phyloP scores from a whole-genome alignment of 1,139 yeast species.

The Yamadazyma oceani region DNA sequence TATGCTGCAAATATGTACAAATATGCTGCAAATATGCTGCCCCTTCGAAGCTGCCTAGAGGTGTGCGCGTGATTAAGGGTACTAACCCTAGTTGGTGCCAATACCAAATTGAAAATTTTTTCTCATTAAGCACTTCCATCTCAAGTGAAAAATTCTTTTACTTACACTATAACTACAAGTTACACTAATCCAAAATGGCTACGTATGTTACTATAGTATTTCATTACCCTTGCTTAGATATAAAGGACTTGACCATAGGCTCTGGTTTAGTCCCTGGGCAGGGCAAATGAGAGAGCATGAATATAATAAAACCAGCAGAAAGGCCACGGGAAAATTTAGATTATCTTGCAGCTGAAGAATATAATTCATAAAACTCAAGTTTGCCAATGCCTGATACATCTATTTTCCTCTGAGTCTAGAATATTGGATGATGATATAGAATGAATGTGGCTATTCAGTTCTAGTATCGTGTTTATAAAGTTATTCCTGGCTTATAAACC shows the following conservation, averaged over 20 bases:
- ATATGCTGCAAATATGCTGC: slow-evolving; percentile 1
- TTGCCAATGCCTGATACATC: slow-evolving; percentile 51
- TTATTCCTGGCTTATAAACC: slow-evolving; percentile 27
- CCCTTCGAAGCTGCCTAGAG: no score
- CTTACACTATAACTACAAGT: slow-evolving; percentile 3
- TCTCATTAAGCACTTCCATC: slow-evolving; percentile 2
- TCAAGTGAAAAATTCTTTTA: slow-evolving; percentile 6
- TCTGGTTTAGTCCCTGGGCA: background rate
- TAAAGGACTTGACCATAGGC: no score
- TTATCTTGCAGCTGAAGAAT: slow-evolving; percentile 41
- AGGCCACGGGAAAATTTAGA: slow-evolving; percentile 45
- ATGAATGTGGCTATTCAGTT: slow-evolving; percentile 51
- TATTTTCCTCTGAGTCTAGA: slow-evolving; percentile 48
- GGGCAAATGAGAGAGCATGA: slow-evolving; percentile 7
- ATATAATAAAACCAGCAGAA: slow-evolving; percentile 2
- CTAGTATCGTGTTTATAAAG: slow-evolving; percentile 26
- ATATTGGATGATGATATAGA: slow-evolving; percentile 31
- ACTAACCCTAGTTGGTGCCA: no score
- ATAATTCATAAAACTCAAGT: slow-evolving; percentile 21
- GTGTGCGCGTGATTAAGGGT: no score
- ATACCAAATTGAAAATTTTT: slow-evolving; percentile 5
- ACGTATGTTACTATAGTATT: slow-evolving; percentile 15
- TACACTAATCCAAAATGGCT: slow-evolving; percentile 14
- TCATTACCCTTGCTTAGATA: background rate
- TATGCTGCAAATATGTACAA: no score